Percentiles rank a stretch among this genome's conserved stretches.
Evolutionary conservation across 2,329 filamentous ascomycete species (phyloP).

Genomic region (Xylariaceae sp.): DNA sequence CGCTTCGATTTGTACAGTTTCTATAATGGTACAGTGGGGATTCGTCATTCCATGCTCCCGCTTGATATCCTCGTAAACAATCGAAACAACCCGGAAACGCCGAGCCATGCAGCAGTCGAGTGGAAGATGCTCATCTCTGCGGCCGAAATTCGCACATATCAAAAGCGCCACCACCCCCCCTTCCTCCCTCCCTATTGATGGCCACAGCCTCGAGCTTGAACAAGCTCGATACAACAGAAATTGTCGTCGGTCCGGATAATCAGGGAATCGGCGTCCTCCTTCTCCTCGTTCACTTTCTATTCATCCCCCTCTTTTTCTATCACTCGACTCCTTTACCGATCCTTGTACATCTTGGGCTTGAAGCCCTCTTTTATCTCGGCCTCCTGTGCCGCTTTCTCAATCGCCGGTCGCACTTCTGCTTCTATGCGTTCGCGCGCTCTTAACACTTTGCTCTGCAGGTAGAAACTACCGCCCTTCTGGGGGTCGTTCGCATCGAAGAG

Average conservation of each 20-base stretch:
- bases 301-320: conserved; percentile 13
- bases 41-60: conserved; percentile 13
- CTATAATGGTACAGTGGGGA: conserved; percentile 25
- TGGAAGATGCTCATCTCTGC: conserved; percentile 45
- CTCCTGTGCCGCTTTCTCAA: conserved; percentile 67
- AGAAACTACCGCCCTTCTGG: conserved; percentile 93
- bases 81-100: conserved; percentile 37
- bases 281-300: background rate
- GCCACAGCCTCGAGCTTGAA: background rate
- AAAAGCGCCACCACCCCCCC: background rate
- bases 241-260: background rate
- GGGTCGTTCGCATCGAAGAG: conserved; percentile 94
- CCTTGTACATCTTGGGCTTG: conserved; percentile 94
- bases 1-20: conserved; percentile 23
- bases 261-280: conserved; percentile 4
- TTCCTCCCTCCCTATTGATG: background rate
- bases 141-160: conserved; percentile 17
- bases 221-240: background rate
- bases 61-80: conserved; percentile 15
- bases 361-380: conserved; percentile 79
- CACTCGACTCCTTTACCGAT: conserved; percentile 46
- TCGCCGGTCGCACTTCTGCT: conserved; percentile 68
- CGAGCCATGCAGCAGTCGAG: conserved; percentile 49
- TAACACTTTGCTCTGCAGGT: conserved; percentile 94
- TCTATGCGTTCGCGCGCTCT: conserved; percentile 89